A percentile compares a stretch with the other conserved stretches of the same genome.
Evolutionary conservation across 176 grass and related monocot genomes (phyloP).

Genomic region (Guadua angustifolia): DNA sequence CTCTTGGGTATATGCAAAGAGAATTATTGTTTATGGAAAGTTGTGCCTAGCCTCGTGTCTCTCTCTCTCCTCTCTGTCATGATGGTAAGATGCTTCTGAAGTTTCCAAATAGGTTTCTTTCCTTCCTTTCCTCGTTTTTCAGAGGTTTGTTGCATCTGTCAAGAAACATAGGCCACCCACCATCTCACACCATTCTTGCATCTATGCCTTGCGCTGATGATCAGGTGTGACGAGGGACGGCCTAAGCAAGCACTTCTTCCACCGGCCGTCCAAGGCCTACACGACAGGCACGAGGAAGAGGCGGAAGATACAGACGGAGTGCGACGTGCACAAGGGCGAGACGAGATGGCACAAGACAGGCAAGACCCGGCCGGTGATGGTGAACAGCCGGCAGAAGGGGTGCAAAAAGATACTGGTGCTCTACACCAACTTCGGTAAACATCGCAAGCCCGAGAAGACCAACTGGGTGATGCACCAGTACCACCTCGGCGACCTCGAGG

Average conservation of each 20-base stretch:
- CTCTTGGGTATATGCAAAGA: conserved; percentile 71
- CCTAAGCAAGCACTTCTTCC: conserved; percentile 99
- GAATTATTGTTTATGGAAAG: conserved; percentile 75
- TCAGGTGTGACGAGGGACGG: conserved; percentile 97
- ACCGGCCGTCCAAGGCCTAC: conserved; percentile 95
- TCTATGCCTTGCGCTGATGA: conserved; percentile 40
- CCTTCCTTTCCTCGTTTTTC: conserved; percentile 54
- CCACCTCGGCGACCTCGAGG: conserved; percentile 92
- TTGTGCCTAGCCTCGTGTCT: conserved; percentile 62
- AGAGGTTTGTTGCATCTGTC: conserved; percentile 73
- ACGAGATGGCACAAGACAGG: conserved; percentile 99
- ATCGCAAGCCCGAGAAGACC: conserved; percentile 95
- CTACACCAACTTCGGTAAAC: conserved; percentile 99
- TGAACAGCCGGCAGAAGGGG: conserved; percentile 77
- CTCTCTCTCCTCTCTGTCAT: conserved; percentile 50
- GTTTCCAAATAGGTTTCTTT: conserved; percentile 86
- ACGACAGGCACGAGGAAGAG: conserved; percentile 97
- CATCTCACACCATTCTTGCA: conserved; percentile 36
- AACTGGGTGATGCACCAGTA: conserved; percentile 99
- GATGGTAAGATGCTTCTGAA: conserved; percentile 83
- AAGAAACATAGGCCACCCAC: conserved; percentile 65
- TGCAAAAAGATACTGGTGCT: conserved; percentile 99
- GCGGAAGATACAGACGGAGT: conserved; percentile 92
- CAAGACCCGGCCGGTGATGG: conserved; percentile 93
- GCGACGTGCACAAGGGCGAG: conserved; percentile 78